Evolutionary conservation across 2,329 filamentous ascomycete species (phyloP).

Genomic region (Claviceps africana): DNA sequence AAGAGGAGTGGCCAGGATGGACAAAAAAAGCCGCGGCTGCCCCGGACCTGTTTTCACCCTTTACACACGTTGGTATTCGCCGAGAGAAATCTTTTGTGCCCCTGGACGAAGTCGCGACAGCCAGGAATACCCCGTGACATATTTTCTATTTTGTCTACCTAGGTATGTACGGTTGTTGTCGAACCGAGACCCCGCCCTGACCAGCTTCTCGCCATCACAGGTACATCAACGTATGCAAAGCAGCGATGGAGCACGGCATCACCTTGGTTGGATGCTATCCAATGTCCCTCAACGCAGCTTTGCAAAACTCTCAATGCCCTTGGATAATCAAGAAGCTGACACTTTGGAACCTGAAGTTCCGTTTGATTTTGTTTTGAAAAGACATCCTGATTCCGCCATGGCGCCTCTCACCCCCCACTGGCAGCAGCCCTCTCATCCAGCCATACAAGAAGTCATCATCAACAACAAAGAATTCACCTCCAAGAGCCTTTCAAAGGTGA

Average conservation of each 20-base stretch:
- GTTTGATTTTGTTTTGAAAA: neutral
- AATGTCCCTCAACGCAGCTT: no score
- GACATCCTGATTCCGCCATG: conserved; percentile 20
- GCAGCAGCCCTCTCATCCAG: conserved; percentile 45
- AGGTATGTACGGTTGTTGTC: neutral
- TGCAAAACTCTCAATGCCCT: no score
- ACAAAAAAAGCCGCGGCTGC: conserved; percentile 3
- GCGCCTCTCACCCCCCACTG: conserved; percentile 45
- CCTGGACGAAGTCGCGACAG: neutral
- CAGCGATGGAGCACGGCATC: neutral
- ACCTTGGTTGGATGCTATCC: neutral
- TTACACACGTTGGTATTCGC: neutral
- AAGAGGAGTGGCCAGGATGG: neutral
- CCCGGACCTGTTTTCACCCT: neutral
- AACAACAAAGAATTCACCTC: conserved; percentile 41
- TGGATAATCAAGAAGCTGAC: neutral
- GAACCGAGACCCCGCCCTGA: neutral
- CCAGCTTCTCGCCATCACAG: neutral
- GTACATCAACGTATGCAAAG: neutral
- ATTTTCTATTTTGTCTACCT: no score
- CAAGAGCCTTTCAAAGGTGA: conserved; percentile 42
- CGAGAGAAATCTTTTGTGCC: neutral
- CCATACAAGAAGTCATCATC: conserved; percentile 42
- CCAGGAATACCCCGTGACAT: neutral
- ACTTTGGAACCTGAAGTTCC: neutral